phyloP scores from a whole-genome alignment of 23 red algal genomes.

The Gracilaria gracilis region DNA sequence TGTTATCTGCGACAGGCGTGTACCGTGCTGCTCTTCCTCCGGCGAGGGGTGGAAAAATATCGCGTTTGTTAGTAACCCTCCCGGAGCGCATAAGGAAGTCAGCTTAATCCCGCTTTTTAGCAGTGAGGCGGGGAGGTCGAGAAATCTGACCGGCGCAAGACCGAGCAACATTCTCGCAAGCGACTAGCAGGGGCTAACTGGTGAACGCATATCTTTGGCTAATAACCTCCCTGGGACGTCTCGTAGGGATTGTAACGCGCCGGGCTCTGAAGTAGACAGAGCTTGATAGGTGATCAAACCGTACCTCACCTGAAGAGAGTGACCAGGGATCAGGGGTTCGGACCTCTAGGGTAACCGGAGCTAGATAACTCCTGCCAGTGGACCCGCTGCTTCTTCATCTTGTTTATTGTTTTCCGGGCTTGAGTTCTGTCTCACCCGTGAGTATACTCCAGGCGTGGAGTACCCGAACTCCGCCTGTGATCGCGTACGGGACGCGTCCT shows the following conservation, averaged over 20 bases:
- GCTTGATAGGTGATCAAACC: not conserved
- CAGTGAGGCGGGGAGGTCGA: too few species aligned
- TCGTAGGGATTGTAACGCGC: conserved; percentile 16
- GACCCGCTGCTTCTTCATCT: not conserved
- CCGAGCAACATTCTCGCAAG: not conserved
- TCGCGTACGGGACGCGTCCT: conserved; percentile 6
- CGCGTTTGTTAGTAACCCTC: too few species aligned
- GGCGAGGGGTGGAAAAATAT: too few species aligned
- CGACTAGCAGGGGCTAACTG: conserved; percentile 9
- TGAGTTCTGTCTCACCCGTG: conserved; percentile 19
- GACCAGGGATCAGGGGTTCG: not conserved
- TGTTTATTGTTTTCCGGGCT: not conserved
- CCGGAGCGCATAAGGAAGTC: too few species aligned
- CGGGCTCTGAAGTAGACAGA: not conserved
- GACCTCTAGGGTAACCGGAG: conserved; percentile 3
- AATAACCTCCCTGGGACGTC: conserved; percentile 12
- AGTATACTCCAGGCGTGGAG: conserved; percentile 12
- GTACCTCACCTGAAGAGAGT: conserved; percentile 6
- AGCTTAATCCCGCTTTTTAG: too few species aligned
- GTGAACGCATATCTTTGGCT: not conserved
- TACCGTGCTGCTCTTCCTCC: too few species aligned
- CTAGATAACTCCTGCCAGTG: not conserved
- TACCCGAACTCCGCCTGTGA: conserved; percentile 14
- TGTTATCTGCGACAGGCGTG: too few species aligned
- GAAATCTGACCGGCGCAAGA: too few species aligned